A percentile compares a stretch with the other conserved stretches of the same genome.
Conservation (phyloP, 805 yeast species). For the Saccharomycopsis selenospora region DNA sequence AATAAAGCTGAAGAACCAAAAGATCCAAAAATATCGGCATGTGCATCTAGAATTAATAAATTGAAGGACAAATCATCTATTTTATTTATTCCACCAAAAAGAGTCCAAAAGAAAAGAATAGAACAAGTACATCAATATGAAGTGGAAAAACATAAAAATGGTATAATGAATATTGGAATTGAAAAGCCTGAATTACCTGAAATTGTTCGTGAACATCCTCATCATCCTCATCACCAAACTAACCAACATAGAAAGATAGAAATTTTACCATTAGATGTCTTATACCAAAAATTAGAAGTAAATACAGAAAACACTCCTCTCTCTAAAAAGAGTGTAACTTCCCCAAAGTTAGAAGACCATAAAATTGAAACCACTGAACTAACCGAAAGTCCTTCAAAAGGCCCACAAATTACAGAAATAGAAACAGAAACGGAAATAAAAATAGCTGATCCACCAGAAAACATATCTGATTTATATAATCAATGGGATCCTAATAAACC, state of each 20-base stretch:
- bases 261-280: neutral
- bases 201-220: neutral
- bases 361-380: no score
- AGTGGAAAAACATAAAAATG: neutral
- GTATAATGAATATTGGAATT: neutral
- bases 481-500: conserved; percentile 5
- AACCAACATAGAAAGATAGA: neutral
- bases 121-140: neutral
- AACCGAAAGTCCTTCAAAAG: no score
- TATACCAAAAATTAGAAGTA: no score
- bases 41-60: neutral
- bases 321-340: no score
- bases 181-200: neutral
- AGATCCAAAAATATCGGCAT: neutral
- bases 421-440: no score
- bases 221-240: neutral
- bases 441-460: no score
- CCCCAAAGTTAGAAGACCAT: no score
- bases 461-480: no score
- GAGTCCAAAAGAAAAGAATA: neutral
- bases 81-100: neutral
- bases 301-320: no score
- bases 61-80: neutral
- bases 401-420: no score
- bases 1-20: neutral